Conservation (phyloP, 2,329 filamentous ascomycete genomes). For the Aspergillus oerlinghausenensis region DNA sequence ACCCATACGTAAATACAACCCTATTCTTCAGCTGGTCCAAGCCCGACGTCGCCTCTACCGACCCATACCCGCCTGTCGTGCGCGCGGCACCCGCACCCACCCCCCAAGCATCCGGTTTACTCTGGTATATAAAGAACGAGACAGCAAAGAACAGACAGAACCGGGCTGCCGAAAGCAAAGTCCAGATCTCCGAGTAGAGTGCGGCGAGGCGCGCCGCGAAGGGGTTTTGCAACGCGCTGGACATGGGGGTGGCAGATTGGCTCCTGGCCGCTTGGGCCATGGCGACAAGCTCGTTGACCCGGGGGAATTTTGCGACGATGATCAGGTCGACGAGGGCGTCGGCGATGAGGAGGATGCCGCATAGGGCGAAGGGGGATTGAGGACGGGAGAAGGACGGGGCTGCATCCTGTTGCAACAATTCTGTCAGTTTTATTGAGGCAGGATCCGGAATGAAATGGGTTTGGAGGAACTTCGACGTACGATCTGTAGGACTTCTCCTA, state of each 20-base stretch:
- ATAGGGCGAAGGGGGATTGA: slow-evolving; percentile 62
- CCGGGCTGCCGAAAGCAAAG: slow-evolving; percentile 29
- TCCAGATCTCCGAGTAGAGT: slow-evolving; percentile 38
- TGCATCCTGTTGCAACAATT: slow-evolving; percentile 32
- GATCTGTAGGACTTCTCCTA: slow-evolving; percentile 79
- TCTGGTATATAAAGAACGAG: slow-evolving; percentile 36
- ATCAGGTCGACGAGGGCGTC: slow-evolving; percentile 62
- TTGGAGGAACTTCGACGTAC: slow-evolving; percentile 43
- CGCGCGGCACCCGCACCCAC: slow-evolving; percentile 9
- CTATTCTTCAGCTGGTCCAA: slow-evolving; percentile 74
- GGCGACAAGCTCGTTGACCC: slow-evolving; percentile 65
- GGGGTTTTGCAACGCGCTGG: slow-evolving; percentile 18
- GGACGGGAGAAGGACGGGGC: slow-evolving; percentile 64
- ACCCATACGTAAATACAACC: slow-evolving; percentile 77
- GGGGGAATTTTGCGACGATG: slow-evolving; percentile 51
- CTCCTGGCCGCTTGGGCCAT: slow-evolving; percentile 60
- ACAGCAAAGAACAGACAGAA: slow-evolving; percentile 35
- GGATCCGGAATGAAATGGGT: not conserved
- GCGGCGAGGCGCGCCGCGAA: slow-evolving; percentile 23
- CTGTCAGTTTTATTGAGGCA: slow-evolving; percentile 5
- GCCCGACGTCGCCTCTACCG: slow-evolving; percentile 28
- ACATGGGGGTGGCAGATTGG: slow-evolving; percentile 20
- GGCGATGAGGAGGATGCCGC: slow-evolving; percentile 66
- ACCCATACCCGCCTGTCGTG: slow-evolving; percentile 16
- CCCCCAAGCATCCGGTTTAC: slow-evolving; percentile 24